Conservation (phyloP, 768 basidiomycete genomes). For the Termitomyces sp. region DNA sequence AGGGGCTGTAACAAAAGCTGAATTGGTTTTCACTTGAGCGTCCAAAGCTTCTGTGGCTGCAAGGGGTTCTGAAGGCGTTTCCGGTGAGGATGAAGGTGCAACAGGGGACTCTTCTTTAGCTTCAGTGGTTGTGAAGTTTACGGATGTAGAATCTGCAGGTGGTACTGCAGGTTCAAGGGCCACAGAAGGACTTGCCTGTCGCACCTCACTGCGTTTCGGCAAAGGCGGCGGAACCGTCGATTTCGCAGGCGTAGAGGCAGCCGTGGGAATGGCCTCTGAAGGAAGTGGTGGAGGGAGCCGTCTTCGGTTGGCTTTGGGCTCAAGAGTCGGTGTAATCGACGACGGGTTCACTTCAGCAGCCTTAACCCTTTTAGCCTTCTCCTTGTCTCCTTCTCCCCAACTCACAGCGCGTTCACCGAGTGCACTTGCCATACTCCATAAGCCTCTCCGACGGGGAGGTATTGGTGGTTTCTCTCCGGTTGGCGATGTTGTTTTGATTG, state of each 20-base stretch:
- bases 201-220: slow-evolving; percentile 41
- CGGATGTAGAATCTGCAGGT: not conserved
- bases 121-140: not conserved
- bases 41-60: not conserved
- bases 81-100: not conserved
- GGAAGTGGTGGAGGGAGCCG: slow-evolving; percentile 27
- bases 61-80: not conserved
- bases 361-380: slow-evolving; percentile 22
- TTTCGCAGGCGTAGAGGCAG: slow-evolving; percentile 18
- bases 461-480: slow-evolving; percentile 47
- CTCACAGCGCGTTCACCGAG: slow-evolving; percentile 53
- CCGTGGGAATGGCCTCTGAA: slow-evolving; percentile 11
- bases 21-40: too few relatives aligned
- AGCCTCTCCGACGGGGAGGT: slow-evolving; percentile 54
- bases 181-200: slow-evolving; percentile 16
- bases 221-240: slow-evolving; percentile 38
- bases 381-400: slow-evolving; percentile 44
- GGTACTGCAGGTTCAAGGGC: not conserved
- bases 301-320: slow-evolving; percentile 17
- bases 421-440: slow-evolving; percentile 67
- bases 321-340: slow-evolving; percentile 6
- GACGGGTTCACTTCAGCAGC: not conserved
- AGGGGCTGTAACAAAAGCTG: not conserved
- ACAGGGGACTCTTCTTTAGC: not conserved
- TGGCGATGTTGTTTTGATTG: slow-evolving; percentile 17